Conservation (phyloP, 495 filamentous ascomycete species). For the Cryomyces minteri region DNA sequence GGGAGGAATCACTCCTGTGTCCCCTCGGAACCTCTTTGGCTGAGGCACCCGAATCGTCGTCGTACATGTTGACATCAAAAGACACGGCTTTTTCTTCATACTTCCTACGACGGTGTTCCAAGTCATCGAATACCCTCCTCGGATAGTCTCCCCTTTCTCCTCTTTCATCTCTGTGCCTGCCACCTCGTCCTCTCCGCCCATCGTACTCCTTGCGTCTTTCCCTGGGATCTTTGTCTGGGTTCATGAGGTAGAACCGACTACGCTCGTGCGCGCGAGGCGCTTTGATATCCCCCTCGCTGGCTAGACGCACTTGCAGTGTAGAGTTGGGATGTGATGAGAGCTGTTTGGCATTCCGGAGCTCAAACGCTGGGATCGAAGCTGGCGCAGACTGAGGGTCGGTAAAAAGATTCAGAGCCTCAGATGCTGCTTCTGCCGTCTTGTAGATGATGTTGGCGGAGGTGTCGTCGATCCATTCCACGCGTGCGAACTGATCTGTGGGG, state of each 20-base stretch:
- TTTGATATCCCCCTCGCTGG: slow-evolving; percentile 63
- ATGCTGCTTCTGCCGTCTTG: slow-evolving; percentile 44
- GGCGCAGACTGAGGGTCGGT: slow-evolving; percentile 22
- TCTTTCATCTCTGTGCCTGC: slow-evolving; percentile 12
- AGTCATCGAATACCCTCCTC: slow-evolving; percentile 35
- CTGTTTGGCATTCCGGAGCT: slow-evolving; percentile 42
- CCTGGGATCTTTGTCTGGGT: slow-evolving; percentile 73
- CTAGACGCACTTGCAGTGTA: slow-evolving; percentile 50
- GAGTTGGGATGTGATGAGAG: slow-evolving; percentile 48
- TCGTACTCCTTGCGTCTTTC: slow-evolving; percentile 31
- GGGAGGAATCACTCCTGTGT: background rate
- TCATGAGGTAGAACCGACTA: slow-evolving; percentile 79
- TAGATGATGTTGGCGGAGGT: slow-evolving; percentile 76
- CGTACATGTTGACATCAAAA: slow-evolving; percentile 63
- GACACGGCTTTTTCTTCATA: slow-evolving; percentile 31
- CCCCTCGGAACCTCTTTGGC: background rate
- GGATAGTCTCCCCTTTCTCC: slow-evolving; percentile 41
- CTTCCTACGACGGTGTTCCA: slow-evolving; percentile 30
- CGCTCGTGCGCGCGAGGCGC: slow-evolving; percentile 51
- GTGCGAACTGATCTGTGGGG: slow-evolving; percentile 28
- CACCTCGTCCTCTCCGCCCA: slow-evolving; percentile 27
- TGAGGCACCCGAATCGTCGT: slow-evolving; percentile 32
- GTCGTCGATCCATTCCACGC: slow-evolving; percentile 91
- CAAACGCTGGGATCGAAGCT: slow-evolving; percentile 25
- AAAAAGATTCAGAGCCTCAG: slow-evolving; percentile 51